phyloP scores from a whole-genome alignment of 2,329 filamentous ascomycete genomes.

The Aureobasidium sp. region DNA sequence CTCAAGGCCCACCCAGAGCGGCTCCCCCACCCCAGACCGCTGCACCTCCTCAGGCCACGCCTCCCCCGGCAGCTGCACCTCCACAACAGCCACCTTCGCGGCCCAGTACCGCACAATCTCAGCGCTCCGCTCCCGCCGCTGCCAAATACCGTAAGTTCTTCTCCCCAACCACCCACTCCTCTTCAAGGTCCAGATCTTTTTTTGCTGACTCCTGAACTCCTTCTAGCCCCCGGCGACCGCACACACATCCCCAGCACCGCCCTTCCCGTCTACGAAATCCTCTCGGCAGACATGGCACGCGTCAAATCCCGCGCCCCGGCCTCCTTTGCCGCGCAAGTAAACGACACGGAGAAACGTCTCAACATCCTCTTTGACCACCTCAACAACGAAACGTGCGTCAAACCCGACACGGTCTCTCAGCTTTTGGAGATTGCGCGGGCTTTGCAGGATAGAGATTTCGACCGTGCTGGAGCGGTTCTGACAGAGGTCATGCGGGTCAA shows the following conservation, averaged over 20 bases:
- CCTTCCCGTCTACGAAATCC: slow-evolving; percentile 70
- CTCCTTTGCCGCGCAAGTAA: slow-evolving; percentile 81
- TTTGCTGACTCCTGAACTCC: slow-evolving; percentile 20
- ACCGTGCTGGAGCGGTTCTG: slow-evolving; percentile 39
- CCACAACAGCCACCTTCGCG: slow-evolving; percentile 27
- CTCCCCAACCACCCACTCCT: not conserved
- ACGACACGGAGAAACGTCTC: slow-evolving; percentile 87
- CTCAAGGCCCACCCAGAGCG: slow-evolving; percentile 42
- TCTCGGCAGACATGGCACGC: slow-evolving; percentile 78
- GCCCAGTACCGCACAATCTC: slow-evolving; percentile 45
- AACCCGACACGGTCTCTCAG: slow-evolving; percentile 66
- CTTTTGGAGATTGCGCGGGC: slow-evolving; percentile 50
- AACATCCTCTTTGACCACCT: slow-evolving; percentile 93
- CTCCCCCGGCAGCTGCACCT: slow-evolving; percentile 26
- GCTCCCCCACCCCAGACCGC: slow-evolving; percentile 43
- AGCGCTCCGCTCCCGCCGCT: slow-evolving; percentile 44
- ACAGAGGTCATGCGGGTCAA: slow-evolving; percentile 42
- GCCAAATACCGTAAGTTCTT: slow-evolving; percentile 61
- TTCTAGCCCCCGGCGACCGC: slow-evolving; percentile 63
- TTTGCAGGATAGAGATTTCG: slow-evolving; percentile 38
- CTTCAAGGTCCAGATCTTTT: not conserved
- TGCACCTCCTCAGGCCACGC: slow-evolving; percentile 40
- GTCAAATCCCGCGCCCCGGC: slow-evolving; percentile 78
- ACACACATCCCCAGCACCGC: slow-evolving; percentile 77
- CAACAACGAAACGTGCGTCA: slow-evolving; percentile 88